phyloP scores from a whole-genome alignment of 441 rosid genomes.

The Capsella rubella region DNA sequence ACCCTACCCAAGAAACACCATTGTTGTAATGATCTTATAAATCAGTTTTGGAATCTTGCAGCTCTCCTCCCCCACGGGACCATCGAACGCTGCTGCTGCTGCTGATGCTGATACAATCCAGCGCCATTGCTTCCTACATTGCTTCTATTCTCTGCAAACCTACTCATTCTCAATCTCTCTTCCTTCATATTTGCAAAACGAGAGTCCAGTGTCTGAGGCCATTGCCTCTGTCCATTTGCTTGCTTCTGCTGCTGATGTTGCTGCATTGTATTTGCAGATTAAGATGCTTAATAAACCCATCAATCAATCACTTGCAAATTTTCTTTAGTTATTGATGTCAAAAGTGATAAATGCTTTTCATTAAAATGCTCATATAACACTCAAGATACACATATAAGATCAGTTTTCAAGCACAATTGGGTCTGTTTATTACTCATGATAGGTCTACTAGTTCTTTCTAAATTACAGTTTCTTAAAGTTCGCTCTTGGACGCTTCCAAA shows the following conservation, averaged over 20 bases:
- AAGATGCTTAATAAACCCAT: background rate
- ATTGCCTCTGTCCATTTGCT: conserved; percentile 46
- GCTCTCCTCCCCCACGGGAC: conserved; percentile 65
- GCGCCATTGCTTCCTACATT: conserved; percentile 18
- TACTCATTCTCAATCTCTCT: conserved; percentile 55
- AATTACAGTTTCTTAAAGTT: conserved; percentile 15
- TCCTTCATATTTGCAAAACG: conserved; percentile 83
- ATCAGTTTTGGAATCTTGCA: conserved; percentile 39
- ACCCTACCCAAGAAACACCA: background rate
- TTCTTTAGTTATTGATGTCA: conserved; percentile 6
- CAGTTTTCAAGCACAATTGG: background rate
- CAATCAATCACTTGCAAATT: conserved; percentile 3
- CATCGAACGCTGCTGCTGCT: conserved; percentile 24
- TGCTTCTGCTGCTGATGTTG: conserved; percentile 50
- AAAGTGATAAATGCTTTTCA: background rate
- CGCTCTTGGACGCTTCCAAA: background rate
- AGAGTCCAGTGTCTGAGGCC: conserved; percentile 82
- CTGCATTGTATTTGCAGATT: conserved; percentile 40
- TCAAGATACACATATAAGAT: background rate
- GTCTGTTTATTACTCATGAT: background rate
- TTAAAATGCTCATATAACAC: conserved; percentile 10
- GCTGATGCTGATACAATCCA: background rate
- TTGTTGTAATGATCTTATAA: background rate
- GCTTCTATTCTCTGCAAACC: conserved; percentile 46
- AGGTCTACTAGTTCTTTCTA: conserved; percentile 16